Evolutionary conservation across 2,329 filamentous ascomycete genomes (phyloP), one percentile per base, ranked within the genome.

Genomic region (Stemphylium vesicarium): DNA sequence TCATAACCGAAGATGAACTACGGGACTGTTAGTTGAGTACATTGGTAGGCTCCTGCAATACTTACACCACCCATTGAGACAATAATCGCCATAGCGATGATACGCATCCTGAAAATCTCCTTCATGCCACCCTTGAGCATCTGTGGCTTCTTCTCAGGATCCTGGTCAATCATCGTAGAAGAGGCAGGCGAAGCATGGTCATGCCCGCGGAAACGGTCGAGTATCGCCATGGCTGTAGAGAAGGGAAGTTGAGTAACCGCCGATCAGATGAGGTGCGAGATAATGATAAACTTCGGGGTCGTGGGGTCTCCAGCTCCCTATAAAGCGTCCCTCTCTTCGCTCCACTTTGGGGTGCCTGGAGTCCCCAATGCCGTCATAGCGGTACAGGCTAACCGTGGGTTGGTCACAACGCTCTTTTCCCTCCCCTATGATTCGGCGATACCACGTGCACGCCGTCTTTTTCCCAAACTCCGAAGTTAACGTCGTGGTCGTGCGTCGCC

Each of bases 11-110:
- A 71, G 40, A 72, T 54, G 35, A 47, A 46, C 53, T 47, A 32
- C 15, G 12, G 6, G 15, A 4, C n/a, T 8, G 37, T 56, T 24
- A 52, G 42, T 18, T 29, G 11, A 0, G 16, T 4, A 16, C n/a
- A 11, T 10, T 12, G 8, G 20, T 13, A 9, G 4, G 5, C 16
- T 41, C 3, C 6, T 31, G 9, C 18, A 57, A 33, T 29, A 62
- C 73, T 24, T 70, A 74, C 24, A 38, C 72, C 71, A 12, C 72
- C 72, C 70, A 75, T 74, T 0, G 70, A 73, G 0, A 74, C 72
- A 38, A 74, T 60, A 4, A 67, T 36, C 1, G 61, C 72, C 72
- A 74, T 74, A 18, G 71, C 52, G 4, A 74, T 56, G 20, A 74
- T 73, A 10, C 70, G 60, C 35, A 69, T 65, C 5, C 67, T 57